Conservation (phyloP, 2,329 filamentous ascomycete species). For the Monosporascus sp. region DNA sequence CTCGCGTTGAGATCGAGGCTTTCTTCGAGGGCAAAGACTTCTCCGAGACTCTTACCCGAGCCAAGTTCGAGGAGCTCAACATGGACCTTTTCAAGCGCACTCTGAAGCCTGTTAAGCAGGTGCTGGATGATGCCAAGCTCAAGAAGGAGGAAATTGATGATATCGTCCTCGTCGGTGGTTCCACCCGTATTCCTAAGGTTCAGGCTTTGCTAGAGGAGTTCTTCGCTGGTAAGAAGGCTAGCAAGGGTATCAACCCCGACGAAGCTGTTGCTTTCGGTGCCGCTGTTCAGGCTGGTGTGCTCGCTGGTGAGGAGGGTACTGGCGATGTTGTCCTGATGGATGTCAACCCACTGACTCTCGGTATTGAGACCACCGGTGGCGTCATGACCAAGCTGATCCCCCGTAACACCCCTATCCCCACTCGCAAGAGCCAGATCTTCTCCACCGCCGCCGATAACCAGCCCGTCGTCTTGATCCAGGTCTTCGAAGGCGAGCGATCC, state of each 20-base stretch:
- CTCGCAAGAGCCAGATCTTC: constrained; percentile 97
- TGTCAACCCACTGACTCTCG: constrained; percentile 91
- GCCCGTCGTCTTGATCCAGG: constrained; percentile 90
- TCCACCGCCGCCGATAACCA: constrained; percentile 96
- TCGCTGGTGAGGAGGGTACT: constrained; percentile 81
- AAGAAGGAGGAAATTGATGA: constrained; percentile 94
- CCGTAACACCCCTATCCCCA: constrained; percentile 91
- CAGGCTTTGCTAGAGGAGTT: constrained; percentile 91
- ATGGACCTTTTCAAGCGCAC: constrained; percentile 99
- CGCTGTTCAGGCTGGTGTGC: constrained; percentile 92
- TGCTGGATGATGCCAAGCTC: constrained; percentile 95
- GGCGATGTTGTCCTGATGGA: constrained; percentile 88
- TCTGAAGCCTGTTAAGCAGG: constrained; percentile 96
- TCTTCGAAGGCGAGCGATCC: constrained; percentile 88
- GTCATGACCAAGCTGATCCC: constrained; percentile 97
- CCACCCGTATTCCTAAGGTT: constrained; percentile 98
- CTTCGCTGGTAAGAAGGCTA: constrained; percentile 92
- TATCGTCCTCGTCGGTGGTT: constrained; percentile 96
- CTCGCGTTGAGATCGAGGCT: constrained; percentile 92
- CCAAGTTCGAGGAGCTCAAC: constrained; percentile 99
- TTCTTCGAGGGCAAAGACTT: constrained; percentile 97
- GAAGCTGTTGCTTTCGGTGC: constrained; percentile 98
- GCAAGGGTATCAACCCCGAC: constrained; percentile 99
- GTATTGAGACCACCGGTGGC: constrained; percentile 95
- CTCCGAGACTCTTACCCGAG: constrained; percentile 94